Evolutionary conservation across 2,329 filamentous ascomycete species (phyloP), one percentile per base, ranked within the genome.

Genomic region (Aspergillus ibericus): DNA sequence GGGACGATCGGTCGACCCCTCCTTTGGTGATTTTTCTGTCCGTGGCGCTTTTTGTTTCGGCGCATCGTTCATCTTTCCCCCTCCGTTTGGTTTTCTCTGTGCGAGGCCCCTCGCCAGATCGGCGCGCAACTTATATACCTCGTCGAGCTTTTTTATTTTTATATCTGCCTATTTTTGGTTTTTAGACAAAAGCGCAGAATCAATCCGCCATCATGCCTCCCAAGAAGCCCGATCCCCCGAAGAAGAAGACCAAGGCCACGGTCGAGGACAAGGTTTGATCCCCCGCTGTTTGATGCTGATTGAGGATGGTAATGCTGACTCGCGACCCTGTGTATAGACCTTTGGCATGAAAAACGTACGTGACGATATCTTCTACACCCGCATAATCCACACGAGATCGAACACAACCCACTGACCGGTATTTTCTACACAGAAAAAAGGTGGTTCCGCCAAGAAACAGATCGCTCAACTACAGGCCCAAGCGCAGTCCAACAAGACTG

Each of bases 291-390:
- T 50, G 29, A 56, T 63, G 66, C 55, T 42, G 22, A 61, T 48
- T 27, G 16, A 46, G n/a, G 55, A 46, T 46, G 58, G 66, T 71
- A 7, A 34, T 29, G 53, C 58, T 59, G 58, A 60, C 53, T 1
- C 56, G 70, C 57, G 46, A 44, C 51, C 58, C 10, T 46, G 35
- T 42, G 25, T 38, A 48, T 59, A 83, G 81, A 96, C 95, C 50
- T 99, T 99, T 83, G 95, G 95, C 70, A 98, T 99, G 95, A 99
- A 99, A 81, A 99, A 99, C 75, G 81, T 83, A 77, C 68, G 78
- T 76, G 56, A 59, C 42, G 49, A 59, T 55, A 48, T 46, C 35
- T 46, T 48, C 49, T 32, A 42, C 12, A 15, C 35, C 44, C 20
- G 20, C 13, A 40, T 18, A 35, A 9, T 32, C 29, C 44, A n/a